A percentile compares a stretch with the other conserved stretches of the same genome.
Conservation (phyloP, 2,329 filamentous ascomycete genomes). For the Zymoseptoria pseudotritici region DNA sequence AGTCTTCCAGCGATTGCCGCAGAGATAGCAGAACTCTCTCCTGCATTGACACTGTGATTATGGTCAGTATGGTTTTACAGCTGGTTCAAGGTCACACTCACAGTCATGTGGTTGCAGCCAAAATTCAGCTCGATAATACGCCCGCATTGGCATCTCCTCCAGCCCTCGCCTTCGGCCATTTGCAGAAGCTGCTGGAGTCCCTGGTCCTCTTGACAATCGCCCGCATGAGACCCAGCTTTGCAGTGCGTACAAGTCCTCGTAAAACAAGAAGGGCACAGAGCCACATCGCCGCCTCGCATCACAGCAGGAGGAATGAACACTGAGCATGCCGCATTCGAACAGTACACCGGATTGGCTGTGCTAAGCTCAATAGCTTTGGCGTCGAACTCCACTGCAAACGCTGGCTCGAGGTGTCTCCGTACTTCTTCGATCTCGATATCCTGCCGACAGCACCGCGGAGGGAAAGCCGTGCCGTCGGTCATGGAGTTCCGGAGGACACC, state of each 20-base stretch:
- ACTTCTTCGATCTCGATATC: neutral
- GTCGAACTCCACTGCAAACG: neutral
- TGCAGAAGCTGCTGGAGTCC: neutral
- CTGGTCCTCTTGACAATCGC: neutral
- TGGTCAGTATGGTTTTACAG: neutral
- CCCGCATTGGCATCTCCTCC: neutral
- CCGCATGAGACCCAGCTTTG: neutral
- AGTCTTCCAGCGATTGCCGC: neutral
- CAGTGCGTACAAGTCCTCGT: neutral
- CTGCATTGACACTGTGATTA: neutral
- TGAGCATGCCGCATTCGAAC: neutral
- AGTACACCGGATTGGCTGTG: neutral
- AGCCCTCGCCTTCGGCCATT: neutral
- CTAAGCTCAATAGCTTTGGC: neutral
- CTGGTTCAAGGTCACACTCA: neutral
- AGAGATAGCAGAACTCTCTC: neutral
- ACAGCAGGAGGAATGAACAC: neutral
- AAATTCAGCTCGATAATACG: neutral
- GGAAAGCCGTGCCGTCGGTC: neutral
- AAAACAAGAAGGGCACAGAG: neutral
- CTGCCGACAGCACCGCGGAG: neutral
- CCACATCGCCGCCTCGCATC: neutral
- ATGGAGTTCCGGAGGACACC: neutral
- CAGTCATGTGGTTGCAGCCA: conserved; percentile 1
- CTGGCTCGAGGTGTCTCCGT: neutral